Evolutionary conservation across 1,139 yeast genomes (phyloP), one percentile per base, ranked within the genome.

Genomic region (Pichia sp.): DNA sequence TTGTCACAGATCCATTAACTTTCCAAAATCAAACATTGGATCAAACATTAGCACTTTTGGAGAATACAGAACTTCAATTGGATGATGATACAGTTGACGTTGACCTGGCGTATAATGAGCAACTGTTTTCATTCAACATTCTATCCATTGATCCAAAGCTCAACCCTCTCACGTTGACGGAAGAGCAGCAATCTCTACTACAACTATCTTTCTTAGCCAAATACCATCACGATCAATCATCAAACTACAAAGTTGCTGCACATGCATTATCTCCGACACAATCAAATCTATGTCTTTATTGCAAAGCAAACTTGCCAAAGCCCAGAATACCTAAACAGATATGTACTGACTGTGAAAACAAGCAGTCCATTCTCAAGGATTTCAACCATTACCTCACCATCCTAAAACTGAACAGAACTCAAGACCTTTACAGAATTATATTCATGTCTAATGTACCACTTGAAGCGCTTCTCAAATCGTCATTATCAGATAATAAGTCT

Each of bases 301-400:
- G 48, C 16, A 42, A 36, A 21, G 21, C 35, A 2, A 26, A 27
- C 16, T 32, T 39, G 16, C 38, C 42, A 11, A 25, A 30, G 22
- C 24, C 35, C 13, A 32, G 42, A 31, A 13, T 38, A 7, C 39
- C 32, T n/a, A 38, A 36, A 26, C 55, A 49, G 27, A 36, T 53
- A 6, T 53, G 57, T 39, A 37, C 30, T 11, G 39, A 37, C 9
- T 53, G 58, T 37, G 48, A 46, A 30, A 31, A 32, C 3, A 46
- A 36, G 37, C 51, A 48, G 23, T 43, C 55, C 1, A 48, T 48
- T 9, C 28, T 52, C 17, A 47, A 44, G 25, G 42, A 39, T 19
- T 51, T 53, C 32, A 46, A 51, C 33, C 44, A 40, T 19, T 51
- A 45, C 30, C 37, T 53, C 28, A 42, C 50, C 3, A 42, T 54